Conservation (phyloP, 306 rosid species). For the Sindora glabra region DNA sequence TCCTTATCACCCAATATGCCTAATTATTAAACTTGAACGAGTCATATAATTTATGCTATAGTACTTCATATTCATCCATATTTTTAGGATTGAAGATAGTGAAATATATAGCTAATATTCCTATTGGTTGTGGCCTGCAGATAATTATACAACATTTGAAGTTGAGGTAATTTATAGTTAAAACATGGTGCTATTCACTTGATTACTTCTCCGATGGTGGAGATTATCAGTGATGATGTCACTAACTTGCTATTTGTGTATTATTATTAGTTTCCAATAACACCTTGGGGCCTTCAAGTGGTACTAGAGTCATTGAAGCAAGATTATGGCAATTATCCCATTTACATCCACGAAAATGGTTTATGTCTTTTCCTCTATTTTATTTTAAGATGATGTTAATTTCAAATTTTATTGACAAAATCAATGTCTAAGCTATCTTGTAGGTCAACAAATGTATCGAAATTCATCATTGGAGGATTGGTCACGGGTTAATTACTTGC, state of each 20-base stretch:
- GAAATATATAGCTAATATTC: neutral
- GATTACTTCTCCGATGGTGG: neutral
- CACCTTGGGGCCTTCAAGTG: constrained; percentile 6
- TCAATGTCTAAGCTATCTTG: neutral
- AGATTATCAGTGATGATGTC: neutral
- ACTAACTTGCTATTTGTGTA: neutral
- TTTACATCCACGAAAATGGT: constrained; percentile 27
- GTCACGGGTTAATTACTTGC: constrained; percentile 41
- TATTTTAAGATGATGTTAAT: too few relatives aligned
- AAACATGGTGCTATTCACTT: neutral
- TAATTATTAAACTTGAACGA: neutral
- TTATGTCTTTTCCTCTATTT: neutral
- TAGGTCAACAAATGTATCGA: constrained; percentile 38
- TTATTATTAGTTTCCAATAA: constrained; percentile 24
- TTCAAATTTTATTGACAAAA: too few relatives aligned
- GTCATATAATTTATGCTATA: neutral
- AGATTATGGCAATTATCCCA: constrained; percentile 6
- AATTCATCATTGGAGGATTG: constrained; percentile 53
- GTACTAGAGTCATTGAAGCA: constrained; percentile 15
- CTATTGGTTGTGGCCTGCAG: neutral
- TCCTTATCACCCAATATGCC: neutral
- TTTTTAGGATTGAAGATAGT: neutral
- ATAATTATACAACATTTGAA: neutral
- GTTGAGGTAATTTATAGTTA: constrained; percentile 17
- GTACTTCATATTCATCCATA: neutral